Percentiles rank a stretch among this genome's conserved stretches.
These are phyloP conservation scores for Catunica adiposa DNA, from an alignment of 2,329 filamentous ascomycete genomes.

Conservation along the genomic window DNA sequence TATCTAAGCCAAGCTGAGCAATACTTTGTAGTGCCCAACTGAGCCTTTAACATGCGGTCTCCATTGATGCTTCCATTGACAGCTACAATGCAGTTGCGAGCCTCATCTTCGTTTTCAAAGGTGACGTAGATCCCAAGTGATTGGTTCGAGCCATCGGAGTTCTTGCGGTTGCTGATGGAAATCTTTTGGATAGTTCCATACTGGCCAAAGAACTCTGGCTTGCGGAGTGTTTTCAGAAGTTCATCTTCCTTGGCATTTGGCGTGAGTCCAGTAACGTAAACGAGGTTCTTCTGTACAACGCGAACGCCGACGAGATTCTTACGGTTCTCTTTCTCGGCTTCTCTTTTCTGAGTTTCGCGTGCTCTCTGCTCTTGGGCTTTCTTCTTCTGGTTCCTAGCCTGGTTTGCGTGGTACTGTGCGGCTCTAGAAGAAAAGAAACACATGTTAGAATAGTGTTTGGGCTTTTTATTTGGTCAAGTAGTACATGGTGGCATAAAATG, in stretches of 20 bases:
- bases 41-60: constrained; percentile 65
- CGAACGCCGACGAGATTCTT: constrained; percentile 92
- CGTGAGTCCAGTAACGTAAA: constrained; percentile 90
- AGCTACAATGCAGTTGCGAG: constrained; percentile 72
- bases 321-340: constrained; percentile 86
- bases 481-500: neutral
- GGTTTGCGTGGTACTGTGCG: constrained; percentile 58
- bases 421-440: constrained; percentile 32
- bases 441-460: constrained; percentile 4
- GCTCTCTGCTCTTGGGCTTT: constrained; percentile 68
- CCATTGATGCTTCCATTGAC: constrained; percentile 89
- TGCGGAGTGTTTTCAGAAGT: constrained; percentile 74
- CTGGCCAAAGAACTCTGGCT: constrained; percentile 88
- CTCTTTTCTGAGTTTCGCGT: constrained; percentile 89
- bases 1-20: constrained; percentile 93
- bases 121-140: constrained; percentile 98
- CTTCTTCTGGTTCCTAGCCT: constrained; percentile 84
- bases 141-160: constrained; percentile 55
- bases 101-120: constrained; percentile 81
- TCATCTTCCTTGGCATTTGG: constrained; percentile 87
- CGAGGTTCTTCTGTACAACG: constrained; percentile 95
- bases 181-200: constrained; percentile 98
- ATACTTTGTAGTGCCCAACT: constrained; percentile 86
- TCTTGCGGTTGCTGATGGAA: constrained; percentile 91
- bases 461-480: neutral